Evolutionary conservation across 2,329 filamentous ascomycete genomes (phyloP), one percentile per base, ranked within the genome.

Genomic region (Claviceps pazoutovae): DNA sequence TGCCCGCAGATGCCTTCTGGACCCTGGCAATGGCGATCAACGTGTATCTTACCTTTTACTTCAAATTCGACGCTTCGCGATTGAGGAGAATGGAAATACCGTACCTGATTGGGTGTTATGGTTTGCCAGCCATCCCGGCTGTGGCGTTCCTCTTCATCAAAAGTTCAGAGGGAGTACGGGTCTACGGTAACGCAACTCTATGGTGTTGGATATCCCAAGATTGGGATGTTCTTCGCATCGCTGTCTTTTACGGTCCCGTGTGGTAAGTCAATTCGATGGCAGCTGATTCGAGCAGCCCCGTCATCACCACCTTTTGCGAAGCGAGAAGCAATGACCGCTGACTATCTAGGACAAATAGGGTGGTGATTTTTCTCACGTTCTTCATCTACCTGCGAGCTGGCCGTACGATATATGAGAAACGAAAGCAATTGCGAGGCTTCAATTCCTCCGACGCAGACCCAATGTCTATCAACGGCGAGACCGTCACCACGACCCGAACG

Each of bases 11-110:
- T 68, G 80, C 83, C 1, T 73, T 84, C 46, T 90, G 83, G 86
- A 86, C 84, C 1, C 73, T 90, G 53, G 81, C 84, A 51, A 93
- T 94, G 87, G 86, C 87, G 1, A 74, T 83, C 58, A 94, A 93
- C 62, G 87, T 93, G 49, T 88, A 88, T 64, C 68, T 91, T 14
- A 89, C 86, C 0, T 88, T 93, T 61, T 89, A 88, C 65, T 74
- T 73, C 60, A 85, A 84, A 56, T 90, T 82, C 58, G 79, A 84
- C 54, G 78, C 82, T 1, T 67, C 73, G 4, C 74, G 77, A 50
- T 69, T 93, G 14, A 79, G 79, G 11, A 72, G 67, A 45, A 74
- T 91, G 62, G 88, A 93, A 62, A 76, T 82, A 46, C 82, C 76
- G 53, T 93, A 93, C 57, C 63, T 88, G 1, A 36, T 82, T 1